These are phyloP conservation scores for Orbilia blumenaviensis DNA, from an alignment of 2,329 filamentous ascomycete genomes.

Conservation along the genomic window DNA sequence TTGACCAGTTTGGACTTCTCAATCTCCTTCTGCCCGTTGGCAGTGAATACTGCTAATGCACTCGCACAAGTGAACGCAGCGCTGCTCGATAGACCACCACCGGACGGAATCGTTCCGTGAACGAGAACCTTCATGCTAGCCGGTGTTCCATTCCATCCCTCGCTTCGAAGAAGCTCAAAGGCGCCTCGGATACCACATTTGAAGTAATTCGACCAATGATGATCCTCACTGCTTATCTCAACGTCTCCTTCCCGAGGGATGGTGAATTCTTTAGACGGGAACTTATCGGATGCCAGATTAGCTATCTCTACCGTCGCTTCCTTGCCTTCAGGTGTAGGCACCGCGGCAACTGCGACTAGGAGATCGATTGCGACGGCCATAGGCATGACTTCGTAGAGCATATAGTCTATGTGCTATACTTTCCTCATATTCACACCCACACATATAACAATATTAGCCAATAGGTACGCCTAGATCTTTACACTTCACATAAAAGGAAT, in stretches of 20 bases:
- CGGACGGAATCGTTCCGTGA: slow-evolving; percentile 89
- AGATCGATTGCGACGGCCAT: slow-evolving; percentile 95
- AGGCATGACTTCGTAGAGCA: slow-evolving; percentile 91
- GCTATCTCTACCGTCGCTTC: slow-evolving; percentile 76
- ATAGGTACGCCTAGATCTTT: neutral
- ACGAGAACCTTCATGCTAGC: slow-evolving; percentile 86
- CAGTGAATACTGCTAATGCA: slow-evolving; percentile 84
- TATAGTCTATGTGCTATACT: slow-evolving; percentile 88
- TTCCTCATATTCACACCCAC: neutral
- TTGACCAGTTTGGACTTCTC: slow-evolving; percentile 93
- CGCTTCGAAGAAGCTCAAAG: slow-evolving; percentile 77
- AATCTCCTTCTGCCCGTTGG: slow-evolving; percentile 79
- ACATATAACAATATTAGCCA: neutral
- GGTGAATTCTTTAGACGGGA: slow-evolving; percentile 77
- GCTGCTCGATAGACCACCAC: slow-evolving; percentile 90
- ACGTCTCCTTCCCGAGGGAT: slow-evolving; percentile 71
- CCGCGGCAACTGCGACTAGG: slow-evolving; percentile 75
- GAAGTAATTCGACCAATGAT: slow-evolving; percentile 99
- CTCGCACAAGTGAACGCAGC: slow-evolving; percentile 93
- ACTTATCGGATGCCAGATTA: slow-evolving; percentile 80
- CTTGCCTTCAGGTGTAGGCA: slow-evolving; percentile 64
- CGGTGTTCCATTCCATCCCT: slow-evolving; percentile 71
- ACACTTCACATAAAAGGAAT: no score
- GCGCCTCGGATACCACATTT: slow-evolving; percentile 88
- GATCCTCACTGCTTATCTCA: slow-evolving; percentile 83